These are phyloP conservation scores for Pichia rugopelliculosa DNA, from an alignment of 805 yeast genomes.

Conservation along the genomic window DNA sequence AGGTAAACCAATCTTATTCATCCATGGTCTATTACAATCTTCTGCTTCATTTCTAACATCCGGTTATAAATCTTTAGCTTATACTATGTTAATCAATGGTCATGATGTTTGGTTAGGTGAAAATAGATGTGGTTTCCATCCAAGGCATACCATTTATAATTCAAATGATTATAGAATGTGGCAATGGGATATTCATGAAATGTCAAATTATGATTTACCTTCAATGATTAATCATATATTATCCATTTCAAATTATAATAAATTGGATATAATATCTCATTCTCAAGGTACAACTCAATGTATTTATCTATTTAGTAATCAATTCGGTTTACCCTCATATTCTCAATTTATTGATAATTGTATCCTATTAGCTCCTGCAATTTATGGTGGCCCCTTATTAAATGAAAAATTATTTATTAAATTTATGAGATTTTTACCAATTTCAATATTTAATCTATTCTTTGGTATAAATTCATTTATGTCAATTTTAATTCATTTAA, in stretches of 20 bases:
- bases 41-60: conserved; percentile 78
- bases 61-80: conserved; percentile 76
- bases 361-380: conserved; percentile 83
- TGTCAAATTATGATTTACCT: conserved; percentile 75
- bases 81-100: conserved; percentile 40
- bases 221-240: conserved; percentile 48
- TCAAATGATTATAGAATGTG: conserved; percentile 53
- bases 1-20: conserved; percentile 53
- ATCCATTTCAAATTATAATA: conserved; percentile 30
- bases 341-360: conserved; percentile 45
- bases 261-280: conserved; percentile 67
- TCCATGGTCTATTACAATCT: conserved; percentile 86
- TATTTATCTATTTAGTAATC: conserved; percentile 56
- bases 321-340: conserved; percentile 30
- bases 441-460: conserved; percentile 36
- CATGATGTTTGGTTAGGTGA: conserved; percentile 91
- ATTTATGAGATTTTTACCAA: conserved; percentile 49
- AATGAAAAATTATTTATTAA: conserved; percentile 54
- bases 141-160: conserved; percentile 49
- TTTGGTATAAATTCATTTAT: conserved; percentile 78
- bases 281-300: conserved; percentile 93
- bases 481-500: conserved; percentile 60
- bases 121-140: conserved; percentile 79
- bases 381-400: conserved; percentile 74
- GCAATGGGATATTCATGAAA: conserved; percentile 89